Evolutionary conservation across 2,329 filamentous ascomycete genomes (phyloP).

Genomic region (Alternaria burnsii): DNA sequence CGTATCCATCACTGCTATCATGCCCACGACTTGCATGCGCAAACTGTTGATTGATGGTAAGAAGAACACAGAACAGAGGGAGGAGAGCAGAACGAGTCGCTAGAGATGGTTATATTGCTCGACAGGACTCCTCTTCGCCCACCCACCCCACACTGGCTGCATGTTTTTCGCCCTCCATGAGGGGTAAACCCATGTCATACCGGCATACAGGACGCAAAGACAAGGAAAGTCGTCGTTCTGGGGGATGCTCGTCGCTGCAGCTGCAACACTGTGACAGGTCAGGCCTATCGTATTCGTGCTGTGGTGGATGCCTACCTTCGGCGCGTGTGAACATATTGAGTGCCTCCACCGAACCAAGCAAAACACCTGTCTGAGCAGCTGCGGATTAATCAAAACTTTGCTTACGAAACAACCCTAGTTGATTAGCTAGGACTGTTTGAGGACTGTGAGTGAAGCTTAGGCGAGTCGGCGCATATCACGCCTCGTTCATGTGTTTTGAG

Average conservation of each 20-base stretch:
- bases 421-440: neutral
- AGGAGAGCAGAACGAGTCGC: neutral
- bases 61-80: neutral
- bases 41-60: neutral
- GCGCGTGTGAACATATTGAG: neutral
- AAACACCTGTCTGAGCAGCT: neutral
- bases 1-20: neutral
- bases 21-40: neutral
- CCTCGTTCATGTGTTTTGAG: neutral
- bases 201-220: neutral
- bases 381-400: neutral
- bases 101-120: neutral
- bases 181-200: neutral
- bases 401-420: neutral
- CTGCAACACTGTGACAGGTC: neutral
- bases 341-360: neutral
- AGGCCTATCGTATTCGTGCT: neutral
- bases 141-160: neutral
- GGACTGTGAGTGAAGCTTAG: neutral
- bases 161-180: neutral
- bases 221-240: neutral
- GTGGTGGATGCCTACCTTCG: constrained; percentile 3
- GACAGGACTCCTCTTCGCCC: neutral
- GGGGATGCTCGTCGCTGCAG: neutral
- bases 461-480: neutral